phyloP scores from a whole-genome alignment of 192 early-diverging fungal species.

The Backusella parvicylindrica region DNA sequence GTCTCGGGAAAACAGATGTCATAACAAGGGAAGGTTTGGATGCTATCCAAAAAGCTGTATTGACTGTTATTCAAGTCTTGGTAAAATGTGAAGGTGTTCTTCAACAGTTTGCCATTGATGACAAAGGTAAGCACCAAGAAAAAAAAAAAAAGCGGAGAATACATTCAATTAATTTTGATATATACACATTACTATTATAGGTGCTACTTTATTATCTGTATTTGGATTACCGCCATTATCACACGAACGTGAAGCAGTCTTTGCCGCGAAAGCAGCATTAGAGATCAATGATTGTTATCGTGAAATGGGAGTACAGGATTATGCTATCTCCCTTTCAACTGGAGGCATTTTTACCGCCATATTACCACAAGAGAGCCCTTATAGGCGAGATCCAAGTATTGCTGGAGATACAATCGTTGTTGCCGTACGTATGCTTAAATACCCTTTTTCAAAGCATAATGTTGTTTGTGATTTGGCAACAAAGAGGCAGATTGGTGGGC shows the following conservation, averaged over 20 bases:
- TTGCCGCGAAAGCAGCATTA: constrained; percentile 49
- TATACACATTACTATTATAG: background rate
- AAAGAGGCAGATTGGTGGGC: constrained; percentile 29
- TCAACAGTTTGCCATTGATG: constrained; percentile 54
- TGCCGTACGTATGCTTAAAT: constrained; percentile 51
- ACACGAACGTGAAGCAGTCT: constrained; percentile 46
- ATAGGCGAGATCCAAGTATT: constrained; percentile 49
- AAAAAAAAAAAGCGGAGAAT: background rate
- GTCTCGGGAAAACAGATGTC: constrained; percentile 40
- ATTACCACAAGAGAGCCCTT: constrained; percentile 39
- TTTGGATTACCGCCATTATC: constrained; percentile 50
- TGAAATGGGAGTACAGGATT: constrained; percentile 18
- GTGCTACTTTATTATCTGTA: constrained; percentile 43
- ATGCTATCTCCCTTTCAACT: constrained; percentile 47
- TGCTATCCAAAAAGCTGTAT: constrained; percentile 34
- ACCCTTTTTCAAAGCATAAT: constrained; percentile 38
- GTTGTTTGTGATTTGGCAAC: constrained; percentile 49
- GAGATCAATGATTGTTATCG: constrained; percentile 33
- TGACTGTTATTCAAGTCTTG: constrained; percentile 21
- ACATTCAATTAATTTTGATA: background rate
- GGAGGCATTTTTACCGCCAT: constrained; percentile 47
- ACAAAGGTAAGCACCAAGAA: constrained; percentile 31
- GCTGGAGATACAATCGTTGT: constrained; percentile 49
- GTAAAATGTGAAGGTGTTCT: constrained; percentile 47
- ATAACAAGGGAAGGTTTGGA: constrained; percentile 34